Conservation (phyloP, 23 red algal species). For the Cyanidium caldarium region DNA sequence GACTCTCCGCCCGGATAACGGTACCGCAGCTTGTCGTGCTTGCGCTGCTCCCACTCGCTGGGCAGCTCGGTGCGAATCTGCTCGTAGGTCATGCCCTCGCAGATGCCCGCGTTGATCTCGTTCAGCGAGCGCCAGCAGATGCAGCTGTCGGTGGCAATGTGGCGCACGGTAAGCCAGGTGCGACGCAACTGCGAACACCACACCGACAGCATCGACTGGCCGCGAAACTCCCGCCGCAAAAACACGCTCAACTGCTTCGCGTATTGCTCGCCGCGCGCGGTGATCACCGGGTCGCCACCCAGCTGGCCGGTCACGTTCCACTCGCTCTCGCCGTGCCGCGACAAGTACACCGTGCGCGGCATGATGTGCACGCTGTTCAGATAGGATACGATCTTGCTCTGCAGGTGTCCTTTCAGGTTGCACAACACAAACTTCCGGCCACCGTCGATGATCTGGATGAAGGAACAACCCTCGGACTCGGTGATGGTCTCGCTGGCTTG, state of each 20-base stretch:
- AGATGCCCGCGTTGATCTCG: slow-evolving; percentile 97
- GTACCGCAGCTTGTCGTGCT: slow-evolving; percentile 82
- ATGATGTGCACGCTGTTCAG: slow-evolving; percentile 84
- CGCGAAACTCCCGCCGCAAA: slow-evolving; percentile 53
- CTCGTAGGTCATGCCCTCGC: slow-evolving; percentile 94
- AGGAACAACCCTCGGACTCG: slow-evolving; percentile 44
- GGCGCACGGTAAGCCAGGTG: slow-evolving; percentile 69
- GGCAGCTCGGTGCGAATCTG: slow-evolving; percentile 45
- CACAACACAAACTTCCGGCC: slow-evolving; percentile 75
- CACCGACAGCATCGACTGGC: slow-evolving; percentile 32
- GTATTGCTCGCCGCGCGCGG: slow-evolving; percentile 47
- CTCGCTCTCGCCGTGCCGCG: slow-evolving; percentile 85
- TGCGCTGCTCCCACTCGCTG: slow-evolving; percentile 36
- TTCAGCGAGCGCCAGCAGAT: slow-evolving; percentile 88
- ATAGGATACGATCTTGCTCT: slow-evolving; percentile 92
- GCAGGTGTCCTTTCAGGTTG: slow-evolving; percentile 69
- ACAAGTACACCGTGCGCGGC: slow-evolving; percentile 67
- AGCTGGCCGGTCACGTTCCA: slow-evolving; percentile 96
- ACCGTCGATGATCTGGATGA: slow-evolving; percentile 83
- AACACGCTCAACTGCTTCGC: slow-evolving; percentile 37
- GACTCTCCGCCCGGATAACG: slow-evolving; percentile 89
- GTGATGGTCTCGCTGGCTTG: slow-evolving; percentile 45
- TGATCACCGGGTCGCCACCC: slow-evolving; percentile 81
- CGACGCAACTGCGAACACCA: slow-evolving; percentile 89
- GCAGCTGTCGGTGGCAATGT: slow-evolving; percentile 70